Percentiles rank a stretch among this genome's conserved stretches.
phyloP scores from a whole-genome alignment of 768 basidiomycete genomes.

The Pulveroboletus frians region DNA sequence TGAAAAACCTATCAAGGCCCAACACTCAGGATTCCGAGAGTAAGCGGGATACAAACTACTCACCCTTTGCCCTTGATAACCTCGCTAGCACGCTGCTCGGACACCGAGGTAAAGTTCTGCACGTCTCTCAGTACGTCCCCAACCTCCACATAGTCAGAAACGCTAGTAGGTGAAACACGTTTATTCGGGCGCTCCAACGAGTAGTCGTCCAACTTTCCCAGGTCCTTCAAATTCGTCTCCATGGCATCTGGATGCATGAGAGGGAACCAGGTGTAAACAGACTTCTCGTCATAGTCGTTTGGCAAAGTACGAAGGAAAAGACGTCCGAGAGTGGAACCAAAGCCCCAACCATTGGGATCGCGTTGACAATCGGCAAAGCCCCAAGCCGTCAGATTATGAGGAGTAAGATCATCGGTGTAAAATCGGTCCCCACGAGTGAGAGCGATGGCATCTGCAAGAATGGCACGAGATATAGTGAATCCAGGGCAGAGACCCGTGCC shows the following conservation, averaged over 20 bases:
- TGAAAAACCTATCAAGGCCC: constrained; percentile 52
- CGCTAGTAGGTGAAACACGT: constrained; percentile 22
- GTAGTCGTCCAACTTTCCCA: constrained; percentile 53
- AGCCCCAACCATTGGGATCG: constrained; percentile 64
- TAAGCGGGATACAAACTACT: constrained; percentile 5
- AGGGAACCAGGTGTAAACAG: constrained; percentile 84
- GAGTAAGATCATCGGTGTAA: constrained; percentile 78
- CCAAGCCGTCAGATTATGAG: constrained; percentile 78
- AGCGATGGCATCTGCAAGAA: constrained; percentile 81
- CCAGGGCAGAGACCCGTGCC: constrained; percentile 86
- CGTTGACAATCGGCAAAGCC: constrained; percentile 81
- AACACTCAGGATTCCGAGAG: constrained; percentile 1
- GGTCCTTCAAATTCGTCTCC: constrained; percentile 51
- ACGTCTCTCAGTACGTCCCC: constrained; percentile 46
- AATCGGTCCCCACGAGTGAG: constrained; percentile 81
- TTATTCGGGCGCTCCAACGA: constrained; percentile 46
- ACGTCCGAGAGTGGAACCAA: constrained; percentile 64
- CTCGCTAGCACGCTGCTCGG: constrained; percentile 44
- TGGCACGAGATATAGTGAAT: constrained; percentile 81
- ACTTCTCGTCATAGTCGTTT: constrained; percentile 60
- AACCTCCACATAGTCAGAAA: constrained; percentile 48
- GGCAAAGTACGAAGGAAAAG: constrained; percentile 73
- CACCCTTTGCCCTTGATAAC: constrained; percentile 62
- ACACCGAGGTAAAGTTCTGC: constrained; percentile 44
- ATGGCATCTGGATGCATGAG: constrained; percentile 74